Evolutionary conservation across 2,329 filamentous ascomycete genomes (phyloP), one percentile per base, ranked within the genome.

Genomic region (Calonectria multiphialidica): DNA sequence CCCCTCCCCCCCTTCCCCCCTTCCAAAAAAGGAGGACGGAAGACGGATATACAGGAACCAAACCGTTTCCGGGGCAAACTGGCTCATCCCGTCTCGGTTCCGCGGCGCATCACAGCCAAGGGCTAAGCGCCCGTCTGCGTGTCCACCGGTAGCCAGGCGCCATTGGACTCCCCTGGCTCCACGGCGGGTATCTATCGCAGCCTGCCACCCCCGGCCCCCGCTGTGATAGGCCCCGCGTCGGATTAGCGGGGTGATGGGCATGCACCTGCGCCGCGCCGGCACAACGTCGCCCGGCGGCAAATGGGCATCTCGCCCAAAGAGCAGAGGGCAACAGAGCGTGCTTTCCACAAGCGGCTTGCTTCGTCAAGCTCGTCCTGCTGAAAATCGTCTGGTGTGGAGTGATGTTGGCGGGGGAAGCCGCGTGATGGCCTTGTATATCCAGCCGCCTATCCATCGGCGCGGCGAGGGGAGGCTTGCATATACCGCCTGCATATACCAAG

Each of bases 61-160:
- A 44, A 2, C 21, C 33, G 35, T 18, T 18, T 30, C 37, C 15
- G 15, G 57, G 23, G 57, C 16, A 25, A 37, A 8, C 9, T 62
- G 2, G 37, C 37, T 44, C 57, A 23, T 57, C 33, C 37, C 25
- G 16, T 13, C 45, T 28, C 45, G 35, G 28, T 44, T 13, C 21
- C 18, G 44, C 47, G 47, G 37, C 49, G 64, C 49, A 66, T 68
- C 66, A 68, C 53, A 61, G 45, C 28, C 33, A n/a, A 40, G 10
- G n/a, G 55, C 23, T 68, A 68, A 68, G 66, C 66, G 66, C 66
- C 66, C 66, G 66, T 61, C 55, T 35, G 25, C 25, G 55, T 50
- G 16, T 16, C 35, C 7, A 9, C 44, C 47, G 15, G 16, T 28
- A 18, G 42, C 25, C 23, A 35, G 3, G 37, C 25, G 16, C 35